phyloP scores from a whole-genome alignment of 164 flowering plant genomes.

The Liquidambar formosana region DNA sequence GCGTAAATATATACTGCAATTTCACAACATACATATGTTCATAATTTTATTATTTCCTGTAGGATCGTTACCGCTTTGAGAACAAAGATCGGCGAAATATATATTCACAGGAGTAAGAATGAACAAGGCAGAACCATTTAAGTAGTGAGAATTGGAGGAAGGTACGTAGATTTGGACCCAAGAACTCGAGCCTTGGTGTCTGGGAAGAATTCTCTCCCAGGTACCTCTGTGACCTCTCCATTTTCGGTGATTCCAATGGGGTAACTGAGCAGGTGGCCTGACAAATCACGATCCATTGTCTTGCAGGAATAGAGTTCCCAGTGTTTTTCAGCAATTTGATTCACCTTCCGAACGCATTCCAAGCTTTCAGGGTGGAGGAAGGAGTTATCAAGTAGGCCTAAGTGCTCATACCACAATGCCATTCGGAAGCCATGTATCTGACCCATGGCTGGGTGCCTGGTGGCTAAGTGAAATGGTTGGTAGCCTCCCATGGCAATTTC shows the following conservation, averaged over 20 bases:
- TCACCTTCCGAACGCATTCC: slow-evolving; percentile 57
- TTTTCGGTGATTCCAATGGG: slow-evolving; percentile 47
- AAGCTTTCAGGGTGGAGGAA: slow-evolving; percentile 57
- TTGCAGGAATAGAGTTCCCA: slow-evolving; percentile 61
- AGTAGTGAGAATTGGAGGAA: slow-evolving; percentile 74
- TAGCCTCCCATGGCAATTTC: slow-evolving; percentile 89
- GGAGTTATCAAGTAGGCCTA: slow-evolving; percentile 47
- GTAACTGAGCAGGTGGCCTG: slow-evolving; percentile 70
- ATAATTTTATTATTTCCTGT: too few species aligned
- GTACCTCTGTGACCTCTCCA: slow-evolving; percentile 45
- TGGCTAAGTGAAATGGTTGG: slow-evolving; percentile 65
- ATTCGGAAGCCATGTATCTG: slow-evolving; percentile 75
- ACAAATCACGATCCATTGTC: slow-evolving; percentile 46
- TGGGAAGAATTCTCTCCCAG: slow-evolving; percentile 58
- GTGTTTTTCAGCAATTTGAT: slow-evolving; percentile 48
- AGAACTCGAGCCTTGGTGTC: slow-evolving; percentile 79
- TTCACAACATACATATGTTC: too few species aligned
- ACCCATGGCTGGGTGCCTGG: slow-evolving; percentile 51
- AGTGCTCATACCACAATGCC: slow-evolving; percentile 86
- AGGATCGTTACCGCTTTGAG: too few species aligned
- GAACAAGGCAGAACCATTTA: slow-evolving; percentile 10
- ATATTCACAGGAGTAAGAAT: too few species aligned
- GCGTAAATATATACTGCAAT: too few species aligned
- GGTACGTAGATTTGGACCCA: slow-evolving; percentile 48
- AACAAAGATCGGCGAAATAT: too few species aligned